Percentiles rank a stretch among this genome's conserved stretches.
phyloP scores from a whole-genome alignment of 768 basidiomycete species.

The Mycena rebaudengoi region DNA sequence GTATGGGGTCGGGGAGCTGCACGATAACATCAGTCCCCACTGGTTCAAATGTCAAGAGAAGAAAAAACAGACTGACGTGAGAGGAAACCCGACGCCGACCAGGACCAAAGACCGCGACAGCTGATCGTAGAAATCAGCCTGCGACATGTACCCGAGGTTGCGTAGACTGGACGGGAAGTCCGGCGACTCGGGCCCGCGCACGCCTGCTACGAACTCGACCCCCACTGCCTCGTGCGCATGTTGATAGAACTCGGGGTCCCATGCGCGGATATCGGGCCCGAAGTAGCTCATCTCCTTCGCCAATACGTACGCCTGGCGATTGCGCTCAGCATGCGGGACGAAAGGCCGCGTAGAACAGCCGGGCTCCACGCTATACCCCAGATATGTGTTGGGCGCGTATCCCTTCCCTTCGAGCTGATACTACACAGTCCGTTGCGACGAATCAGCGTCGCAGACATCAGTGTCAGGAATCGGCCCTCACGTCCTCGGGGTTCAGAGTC shows the following conservation, averaged over 20 bases:
- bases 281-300: constrained; percentile 12
- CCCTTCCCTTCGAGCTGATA: constrained; percentile 7
- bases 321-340: constrained; percentile 36
- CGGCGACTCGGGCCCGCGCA: not conserved
- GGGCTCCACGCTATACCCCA: constrained; percentile 43
- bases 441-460: constrained; percentile 7
- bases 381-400: constrained; percentile 6
- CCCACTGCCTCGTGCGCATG: not conserved
- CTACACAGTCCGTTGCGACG: constrained; percentile 29
- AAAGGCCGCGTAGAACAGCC: constrained; percentile 32
- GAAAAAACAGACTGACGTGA: constrained; percentile 10
- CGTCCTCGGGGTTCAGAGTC: constrained; percentile 42
- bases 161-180: not conserved
- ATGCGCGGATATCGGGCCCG: not conserved
- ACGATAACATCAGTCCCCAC: too few relatives aligned
- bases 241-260: constrained; percentile 13
- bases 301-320: constrained; percentile 11
- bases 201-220: constrained; percentile 6
- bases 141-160: constrained; percentile 15
- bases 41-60: too few relatives aligned
- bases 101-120: constrained; percentile 9
- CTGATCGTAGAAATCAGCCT: not conserved
- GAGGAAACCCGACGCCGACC: constrained; percentile 14
- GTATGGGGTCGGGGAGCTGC: constrained; percentile 36
- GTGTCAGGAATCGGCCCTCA: not conserved